Evolutionary conservation across 768 basidiomycete genomes (phyloP).

Genomic region (Leccinum longicurvipes): DNA sequence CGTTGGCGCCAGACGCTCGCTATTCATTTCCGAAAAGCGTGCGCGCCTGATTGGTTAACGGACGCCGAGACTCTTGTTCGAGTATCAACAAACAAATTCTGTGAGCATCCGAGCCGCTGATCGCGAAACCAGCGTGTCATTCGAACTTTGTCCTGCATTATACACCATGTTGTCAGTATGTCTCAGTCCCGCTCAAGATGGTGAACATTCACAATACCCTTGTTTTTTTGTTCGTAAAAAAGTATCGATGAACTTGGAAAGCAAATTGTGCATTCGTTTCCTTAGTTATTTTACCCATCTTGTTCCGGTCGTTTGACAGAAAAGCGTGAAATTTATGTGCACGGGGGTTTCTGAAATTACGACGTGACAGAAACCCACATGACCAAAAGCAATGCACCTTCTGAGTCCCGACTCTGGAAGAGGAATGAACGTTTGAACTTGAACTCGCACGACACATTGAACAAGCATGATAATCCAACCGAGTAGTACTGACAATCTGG

Average conservation of each 20-base stretch:
- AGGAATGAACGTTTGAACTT: too few species aligned
- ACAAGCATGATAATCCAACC: too few species aligned
- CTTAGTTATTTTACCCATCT: neutral
- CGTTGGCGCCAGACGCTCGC: neutral
- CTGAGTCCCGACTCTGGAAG: too few species aligned
- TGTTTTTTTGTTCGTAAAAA: neutral
- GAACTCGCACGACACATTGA: neutral
- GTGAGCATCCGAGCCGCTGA: neutral
- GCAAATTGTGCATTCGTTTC: neutral
- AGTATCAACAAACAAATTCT: neutral
- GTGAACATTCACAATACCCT: neutral
- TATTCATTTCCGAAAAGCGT: neutral
- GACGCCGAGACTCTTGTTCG: neutral
- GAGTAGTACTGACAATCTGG: neutral
- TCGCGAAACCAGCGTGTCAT: neutral
- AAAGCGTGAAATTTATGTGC: neutral
- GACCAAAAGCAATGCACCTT: neutral
- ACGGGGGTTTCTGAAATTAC: neutral
- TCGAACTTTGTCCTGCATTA: neutral
- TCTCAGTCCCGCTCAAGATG: neutral
- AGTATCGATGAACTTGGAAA: neutral
- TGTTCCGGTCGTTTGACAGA: neutral
- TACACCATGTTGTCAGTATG: too few species aligned
- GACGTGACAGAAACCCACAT: neutral
- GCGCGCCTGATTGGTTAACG: neutral